Evolutionary conservation across 371 early-diverging fungal species (phyloP).

Genomic region (Rhizomucor pusillus): DNA sequence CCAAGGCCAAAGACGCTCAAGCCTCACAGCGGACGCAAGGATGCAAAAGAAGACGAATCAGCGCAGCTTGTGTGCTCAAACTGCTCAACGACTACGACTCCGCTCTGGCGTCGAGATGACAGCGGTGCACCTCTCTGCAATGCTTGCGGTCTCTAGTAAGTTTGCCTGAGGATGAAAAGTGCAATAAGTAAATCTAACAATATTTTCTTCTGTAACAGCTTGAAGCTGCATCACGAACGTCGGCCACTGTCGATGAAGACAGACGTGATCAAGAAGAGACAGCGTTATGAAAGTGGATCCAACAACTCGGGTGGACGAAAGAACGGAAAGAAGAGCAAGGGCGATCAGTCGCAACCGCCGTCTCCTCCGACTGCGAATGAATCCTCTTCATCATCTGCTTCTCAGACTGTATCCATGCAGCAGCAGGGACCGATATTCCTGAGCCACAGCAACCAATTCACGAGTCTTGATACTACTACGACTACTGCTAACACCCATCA

Average conservation of each 20-base stretch:
- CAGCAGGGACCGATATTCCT: conserved; percentile 3
- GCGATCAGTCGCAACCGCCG: conserved; percentile 12
- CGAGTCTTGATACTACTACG: too few species aligned
- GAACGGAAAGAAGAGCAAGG: conserved; percentile 13
- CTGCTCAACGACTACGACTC: conserved; percentile 86
- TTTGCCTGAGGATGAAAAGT: conserved; percentile 2
- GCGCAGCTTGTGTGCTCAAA: conserved; percentile 74
- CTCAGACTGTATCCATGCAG: not conserved
- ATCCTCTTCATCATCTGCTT: conserved; percentile 2
- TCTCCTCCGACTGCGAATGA: conserved; percentile 1
- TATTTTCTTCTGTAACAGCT: conserved; percentile 20
- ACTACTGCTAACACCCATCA: conserved; percentile 1
- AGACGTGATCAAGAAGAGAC: conserved; percentile 77
- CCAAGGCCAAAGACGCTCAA: conserved; percentile 59
- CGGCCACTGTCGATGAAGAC: conserved; percentile 75
- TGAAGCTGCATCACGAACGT: conserved; percentile 79
- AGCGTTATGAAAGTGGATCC: conserved; percentile 59
- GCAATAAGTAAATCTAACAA: not conserved
- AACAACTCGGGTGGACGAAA: conserved; percentile 12
- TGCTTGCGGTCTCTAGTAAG: conserved; percentile 93
- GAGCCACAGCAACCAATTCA: too few species aligned
- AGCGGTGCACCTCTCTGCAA: conserved; percentile 88
- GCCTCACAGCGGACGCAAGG: conserved; percentile 30
- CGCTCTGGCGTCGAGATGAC: conserved; percentile 92
- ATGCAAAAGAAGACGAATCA: conserved; percentile 36